These are phyloP conservation scores for Beauveria australis DNA, from an alignment of 2,329 filamentous ascomycete genomes.

Conservation along the genomic window DNA sequence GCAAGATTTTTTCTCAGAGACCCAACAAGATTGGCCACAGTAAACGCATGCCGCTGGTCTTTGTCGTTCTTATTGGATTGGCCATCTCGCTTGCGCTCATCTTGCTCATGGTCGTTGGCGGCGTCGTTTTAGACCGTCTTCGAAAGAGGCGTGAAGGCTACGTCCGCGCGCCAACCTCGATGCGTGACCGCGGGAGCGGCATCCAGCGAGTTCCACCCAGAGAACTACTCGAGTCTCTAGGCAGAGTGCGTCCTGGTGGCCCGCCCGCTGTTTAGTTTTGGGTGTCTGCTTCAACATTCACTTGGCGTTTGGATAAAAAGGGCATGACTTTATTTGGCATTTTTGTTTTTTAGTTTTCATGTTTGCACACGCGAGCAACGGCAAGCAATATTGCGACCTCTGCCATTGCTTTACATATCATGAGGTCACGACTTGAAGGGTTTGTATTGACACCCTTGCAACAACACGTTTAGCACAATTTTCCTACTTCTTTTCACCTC, in stretches of 20 bases:
- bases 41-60: slow-evolving; percentile 59
- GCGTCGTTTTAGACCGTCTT: slow-evolving; percentile 66
- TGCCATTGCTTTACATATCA: slow-evolving; percentile 5
- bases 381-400: slow-evolving; percentile 1
- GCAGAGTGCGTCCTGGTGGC: slow-evolving; percentile 37
- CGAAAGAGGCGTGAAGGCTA: slow-evolving; percentile 75
- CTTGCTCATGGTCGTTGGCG: slow-evolving; percentile 67
- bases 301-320: slow-evolving; percentile 31
- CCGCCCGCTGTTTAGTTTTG: slow-evolving; percentile 43
- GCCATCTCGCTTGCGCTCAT: slow-evolving; percentile 71
- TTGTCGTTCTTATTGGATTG: slow-evolving; percentile 72
- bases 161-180: slow-evolving; percentile 62
- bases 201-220: slow-evolving; percentile 54
- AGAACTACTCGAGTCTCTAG: slow-evolving; percentile 48
- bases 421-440: slow-evolving; percentile 6
- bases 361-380: neutral
- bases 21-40: slow-evolving; percentile 57
- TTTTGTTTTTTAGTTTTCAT: neutral
- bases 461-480: neutral
- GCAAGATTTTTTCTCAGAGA: slow-evolving; percentile 75
- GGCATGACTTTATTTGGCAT: slow-evolving; percentile 13
- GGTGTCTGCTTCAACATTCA: slow-evolving; percentile 20
- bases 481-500: slow-evolving; percentile 1
- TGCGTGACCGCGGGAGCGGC: slow-evolving; percentile 51
- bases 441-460: neutral